Evolutionary conservation across 1,284 basidiomycete species (phyloP).

Genomic region (Sphaerobolus stellatus): DNA sequence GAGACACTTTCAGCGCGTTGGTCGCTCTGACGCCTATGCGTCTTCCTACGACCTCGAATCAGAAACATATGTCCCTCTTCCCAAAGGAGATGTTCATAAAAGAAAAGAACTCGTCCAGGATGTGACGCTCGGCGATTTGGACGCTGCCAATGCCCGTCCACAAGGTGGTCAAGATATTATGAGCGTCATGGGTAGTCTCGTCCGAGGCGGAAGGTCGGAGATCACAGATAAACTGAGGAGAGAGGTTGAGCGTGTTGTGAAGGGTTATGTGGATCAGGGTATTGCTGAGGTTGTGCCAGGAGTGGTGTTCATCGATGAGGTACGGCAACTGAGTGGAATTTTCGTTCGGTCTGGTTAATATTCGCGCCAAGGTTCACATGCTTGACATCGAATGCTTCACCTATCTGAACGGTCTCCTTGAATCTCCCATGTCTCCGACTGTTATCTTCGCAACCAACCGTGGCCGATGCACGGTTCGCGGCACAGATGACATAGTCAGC

Average conservation of each 20-base stretch:
- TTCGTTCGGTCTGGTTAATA: not conserved
- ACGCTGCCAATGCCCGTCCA: slow-evolving; percentile 95
- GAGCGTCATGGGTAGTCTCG: slow-evolving; percentile 97
- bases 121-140: slow-evolving; percentile 93
- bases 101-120: slow-evolving; percentile 97
- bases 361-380: slow-evolving; percentile 84
- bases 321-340: slow-evolving; percentile 35
- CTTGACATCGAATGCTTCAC: slow-evolving; percentile 99
- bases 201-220: slow-evolving; percentile 92
- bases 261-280: slow-evolving; percentile 96
- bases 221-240: slow-evolving; percentile 94
- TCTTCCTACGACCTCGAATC: slow-evolving; percentile 99
- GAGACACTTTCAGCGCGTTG: slow-evolving; percentile 67
- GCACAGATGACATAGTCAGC: slow-evolving; percentile 87
- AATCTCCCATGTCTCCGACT: slow-evolving; percentile 95
- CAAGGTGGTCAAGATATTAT: slow-evolving; percentile 97
- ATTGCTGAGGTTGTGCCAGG: slow-evolving; percentile 97
- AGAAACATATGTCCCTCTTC: slow-evolving; percentile 96
- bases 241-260: slow-evolving; percentile 98
- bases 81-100: slow-evolving; percentile 98
- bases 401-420: slow-evolving; percentile 93
- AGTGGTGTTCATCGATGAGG: slow-evolving; percentile 98
- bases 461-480: slow-evolving; percentile 87
- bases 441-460: slow-evolving; percentile 97
- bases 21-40: slow-evolving; percentile 95